Evolutionary conservation across 2,329 filamentous ascomycete genomes (phyloP).

Genomic region (Plenodomus tracheiphilus): DNA sequence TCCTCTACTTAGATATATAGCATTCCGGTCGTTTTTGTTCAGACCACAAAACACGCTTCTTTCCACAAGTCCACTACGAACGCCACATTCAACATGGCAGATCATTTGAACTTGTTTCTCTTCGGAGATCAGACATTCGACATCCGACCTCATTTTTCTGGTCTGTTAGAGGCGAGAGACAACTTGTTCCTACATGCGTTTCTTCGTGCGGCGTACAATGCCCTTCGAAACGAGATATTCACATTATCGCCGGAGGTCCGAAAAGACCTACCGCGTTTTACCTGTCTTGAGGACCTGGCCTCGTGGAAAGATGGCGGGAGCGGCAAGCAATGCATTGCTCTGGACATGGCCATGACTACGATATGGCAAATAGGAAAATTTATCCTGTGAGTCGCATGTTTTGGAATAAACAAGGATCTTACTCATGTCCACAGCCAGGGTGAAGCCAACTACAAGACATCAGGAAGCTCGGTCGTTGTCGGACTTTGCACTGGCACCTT

Average conservation of each 20-base stretch:
- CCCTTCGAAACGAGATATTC: conserved; percentile 9
- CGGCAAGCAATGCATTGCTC: conserved; percentile 5
- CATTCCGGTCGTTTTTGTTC: too few relatives aligned
- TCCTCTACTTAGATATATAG: too few relatives aligned
- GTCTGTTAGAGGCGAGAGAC: conserved; percentile 2
- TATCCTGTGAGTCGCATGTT: conserved; percentile 2
- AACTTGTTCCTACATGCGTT: conserved; percentile 9
- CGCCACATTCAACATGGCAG: conserved; percentile 9
- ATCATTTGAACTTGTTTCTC: conserved; percentile 7
- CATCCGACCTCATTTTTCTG: conserved; percentile 5
- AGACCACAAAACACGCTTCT: too few relatives aligned
- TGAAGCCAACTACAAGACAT: too few relatives aligned
- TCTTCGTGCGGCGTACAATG: conserved; percentile 7
- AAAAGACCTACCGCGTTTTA: conserved; percentile 10
- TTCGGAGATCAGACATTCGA: conserved; percentile 14
- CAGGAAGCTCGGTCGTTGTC: background rate
- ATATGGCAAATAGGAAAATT: conserved; percentile 19
- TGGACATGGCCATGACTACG: conserved; percentile 17
- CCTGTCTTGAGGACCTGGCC: conserved; percentile 8
- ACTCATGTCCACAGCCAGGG: too few relatives aligned
- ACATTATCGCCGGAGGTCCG: conserved; percentile 2
- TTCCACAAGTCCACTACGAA: too few relatives aligned
- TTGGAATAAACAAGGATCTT: background rate
- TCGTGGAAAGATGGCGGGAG: background rate
- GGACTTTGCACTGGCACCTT: conserved; percentile 3